A percentile compares a stretch with the other conserved stretches of the same genome.
Conservation (phyloP, 768 basidiomycete genomes). For the Tulasnella sp. region DNA sequence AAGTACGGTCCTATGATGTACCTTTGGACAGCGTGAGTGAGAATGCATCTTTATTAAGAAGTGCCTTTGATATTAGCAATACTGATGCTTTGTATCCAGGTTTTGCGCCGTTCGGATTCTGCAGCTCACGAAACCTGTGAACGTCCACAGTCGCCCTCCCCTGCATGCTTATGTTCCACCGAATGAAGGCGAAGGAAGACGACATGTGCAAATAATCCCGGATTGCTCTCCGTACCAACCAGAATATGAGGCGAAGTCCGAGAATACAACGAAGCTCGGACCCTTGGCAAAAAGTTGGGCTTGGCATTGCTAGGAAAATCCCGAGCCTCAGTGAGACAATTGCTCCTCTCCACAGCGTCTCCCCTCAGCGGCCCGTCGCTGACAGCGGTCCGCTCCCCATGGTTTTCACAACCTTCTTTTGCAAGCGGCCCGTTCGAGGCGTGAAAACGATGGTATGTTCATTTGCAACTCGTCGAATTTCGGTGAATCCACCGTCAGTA, state of each 20-base stretch:
- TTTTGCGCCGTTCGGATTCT: too few species aligned
- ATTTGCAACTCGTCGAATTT: not conserved
- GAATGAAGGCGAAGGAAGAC: not conserved
- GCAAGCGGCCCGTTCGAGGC: not conserved
- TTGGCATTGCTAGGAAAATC: not conserved
- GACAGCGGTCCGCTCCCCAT: not conserved
- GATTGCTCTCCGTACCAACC: not conserved
- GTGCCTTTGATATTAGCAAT: too few species aligned
- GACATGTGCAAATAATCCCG: not conserved
- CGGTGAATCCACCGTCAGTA: not conserved
- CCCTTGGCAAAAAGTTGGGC: not conserved
- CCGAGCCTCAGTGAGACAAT: not conserved
- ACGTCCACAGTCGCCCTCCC: too few species aligned
- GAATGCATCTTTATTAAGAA: too few species aligned
- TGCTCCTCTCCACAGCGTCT: not conserved
- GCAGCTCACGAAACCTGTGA: too few species aligned
- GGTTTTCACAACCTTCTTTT: not conserved
- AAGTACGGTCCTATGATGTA: too few species aligned
- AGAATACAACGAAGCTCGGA: not conserved
- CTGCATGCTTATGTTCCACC: too few species aligned
- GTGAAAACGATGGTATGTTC: not conserved
- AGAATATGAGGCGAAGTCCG: not conserved
- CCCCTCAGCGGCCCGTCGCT: not conserved
- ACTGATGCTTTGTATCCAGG: too few species aligned
- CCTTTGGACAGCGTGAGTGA: too few species aligned